Conservation (phyloP, 768 basidiomycete genomes). For the Phlebiopsis flavidoalba region DNA sequence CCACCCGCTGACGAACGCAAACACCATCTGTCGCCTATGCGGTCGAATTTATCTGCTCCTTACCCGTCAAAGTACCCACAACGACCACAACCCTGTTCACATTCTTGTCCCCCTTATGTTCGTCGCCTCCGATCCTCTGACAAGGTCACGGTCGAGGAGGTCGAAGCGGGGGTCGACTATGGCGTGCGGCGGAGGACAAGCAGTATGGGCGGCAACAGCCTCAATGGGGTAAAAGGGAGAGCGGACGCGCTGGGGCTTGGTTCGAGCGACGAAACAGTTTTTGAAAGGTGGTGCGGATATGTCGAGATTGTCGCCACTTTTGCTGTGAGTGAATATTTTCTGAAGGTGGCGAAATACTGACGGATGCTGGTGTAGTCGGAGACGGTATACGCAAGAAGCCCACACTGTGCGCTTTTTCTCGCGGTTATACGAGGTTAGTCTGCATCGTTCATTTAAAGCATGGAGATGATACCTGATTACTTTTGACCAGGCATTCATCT, state of each 20-base stretch:
- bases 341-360: not conserved
- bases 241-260: slow-evolving; percentile 32
- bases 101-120: too few relatives aligned
- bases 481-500: slow-evolving; percentile 52
- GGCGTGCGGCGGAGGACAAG: slow-evolving; percentile 57
- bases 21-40: slow-evolving; percentile 93
- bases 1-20: slow-evolving; percentile 89
- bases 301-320: slow-evolving; percentile 73
- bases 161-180: slow-evolving; percentile 78
- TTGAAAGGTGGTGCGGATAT: slow-evolving; percentile 86
- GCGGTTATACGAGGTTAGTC: slow-evolving; percentile 61
- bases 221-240: slow-evolving; percentile 27
- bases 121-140: slow-evolving; percentile 77
- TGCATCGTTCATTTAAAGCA: not conserved
- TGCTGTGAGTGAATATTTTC: slow-evolving; percentile 53
- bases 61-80: slow-evolving; percentile 73
- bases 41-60: slow-evolving; percentile 87
- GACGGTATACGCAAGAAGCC: slow-evolving; percentile 72
- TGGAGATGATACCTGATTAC: not conserved
- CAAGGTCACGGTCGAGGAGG: slow-evolving; percentile 78
- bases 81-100: slow-evolving; percentile 65
- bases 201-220: slow-evolving; percentile 18
- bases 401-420: slow-evolving; percentile 54
- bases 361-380: slow-evolving; percentile 43
- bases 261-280: slow-evolving; percentile 80